Conservation (phyloP, 2,329 filamentous ascomycete genomes). For the Penicillium sp. region DNA sequence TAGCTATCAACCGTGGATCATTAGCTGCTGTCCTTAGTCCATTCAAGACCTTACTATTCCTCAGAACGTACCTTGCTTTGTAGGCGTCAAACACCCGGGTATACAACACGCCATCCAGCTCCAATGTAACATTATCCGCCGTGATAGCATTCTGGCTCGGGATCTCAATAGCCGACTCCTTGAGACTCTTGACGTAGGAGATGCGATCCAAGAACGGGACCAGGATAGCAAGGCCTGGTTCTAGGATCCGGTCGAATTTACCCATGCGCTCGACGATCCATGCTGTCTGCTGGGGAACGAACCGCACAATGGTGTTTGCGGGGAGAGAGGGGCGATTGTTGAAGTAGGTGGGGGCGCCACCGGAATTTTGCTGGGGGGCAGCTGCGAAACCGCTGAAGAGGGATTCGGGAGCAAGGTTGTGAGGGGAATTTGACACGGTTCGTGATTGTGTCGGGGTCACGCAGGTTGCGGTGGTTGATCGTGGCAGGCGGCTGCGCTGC, state of each 20-base stretch:
- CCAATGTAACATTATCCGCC: conserved; percentile 95
- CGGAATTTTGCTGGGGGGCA: conserved; percentile 27
- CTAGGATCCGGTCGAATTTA: conserved; percentile 89
- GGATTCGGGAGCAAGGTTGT: conserved; percentile 35
- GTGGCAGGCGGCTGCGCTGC: conserved; percentile 27
- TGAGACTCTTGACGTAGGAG: conserved; percentile 96
- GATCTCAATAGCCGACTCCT: conserved; percentile 95
- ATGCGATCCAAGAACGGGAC: conserved; percentile 93
- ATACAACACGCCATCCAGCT: conserved; percentile 93
- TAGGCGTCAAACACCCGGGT: conserved; percentile 97
- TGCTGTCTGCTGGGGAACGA: conserved; percentile 98
- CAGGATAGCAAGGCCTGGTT: conserved; percentile 87
- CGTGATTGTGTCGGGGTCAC: conserved; percentile 33
- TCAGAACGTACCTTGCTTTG: conserved; percentile 76
- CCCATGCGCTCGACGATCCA: conserved; percentile 99
- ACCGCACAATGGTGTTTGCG: conserved; percentile 91
- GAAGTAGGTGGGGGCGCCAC: conserved; percentile 75
- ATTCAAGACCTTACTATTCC: neutral
- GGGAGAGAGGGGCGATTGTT: conserved; percentile 69
- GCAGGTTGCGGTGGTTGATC: conserved; percentile 23
- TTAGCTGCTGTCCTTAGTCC: neutral
- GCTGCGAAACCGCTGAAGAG: conserved; percentile 36
- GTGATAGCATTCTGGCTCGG: conserved; percentile 98
- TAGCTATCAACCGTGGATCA: conserved; percentile 63
- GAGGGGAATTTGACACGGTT: conserved; percentile 36